A percentile compares a stretch with the other conserved stretches of the same genome.
phyloP scores from a whole-genome alignment of 306 rosid genomes.

The Styphnolobium japonicum region DNA sequence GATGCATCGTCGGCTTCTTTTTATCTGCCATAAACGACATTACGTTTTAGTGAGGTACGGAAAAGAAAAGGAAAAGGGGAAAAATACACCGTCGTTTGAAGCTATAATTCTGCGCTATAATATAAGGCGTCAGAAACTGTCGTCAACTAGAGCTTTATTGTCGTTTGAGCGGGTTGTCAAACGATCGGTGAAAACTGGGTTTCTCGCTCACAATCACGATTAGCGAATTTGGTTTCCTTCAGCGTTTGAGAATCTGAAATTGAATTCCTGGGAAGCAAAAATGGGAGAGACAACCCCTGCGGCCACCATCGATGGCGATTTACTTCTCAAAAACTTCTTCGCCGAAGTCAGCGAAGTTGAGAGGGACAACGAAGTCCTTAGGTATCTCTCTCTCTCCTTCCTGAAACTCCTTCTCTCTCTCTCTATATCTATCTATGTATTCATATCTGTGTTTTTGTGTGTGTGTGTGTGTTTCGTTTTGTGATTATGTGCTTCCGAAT shows the following conservation, averaged over 20 bases:
- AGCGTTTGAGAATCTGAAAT: slow-evolving; percentile 2
- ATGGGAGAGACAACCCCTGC: slow-evolving; percentile 46
- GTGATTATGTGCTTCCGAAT: not conserved
- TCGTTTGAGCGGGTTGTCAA: slow-evolving; percentile 22
- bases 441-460: not conserved
- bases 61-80: too few relatives aligned
- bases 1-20: too few relatives aligned
- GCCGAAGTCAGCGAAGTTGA: slow-evolving; percentile 99
- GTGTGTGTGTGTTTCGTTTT: not conserved
- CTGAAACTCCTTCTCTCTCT: not conserved
- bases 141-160: not conserved
- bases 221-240: slow-evolving; percentile 6
- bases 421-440: not conserved
- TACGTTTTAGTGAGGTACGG: too few relatives aligned
- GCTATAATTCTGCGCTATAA: not conserved
- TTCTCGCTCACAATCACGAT: not conserved
- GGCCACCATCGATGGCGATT: slow-evolving; percentile 52
- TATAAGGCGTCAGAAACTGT: not conserved
- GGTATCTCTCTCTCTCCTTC: slow-evolving; percentile 37
- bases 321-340: slow-evolving; percentile 91
- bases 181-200: slow-evolving; percentile 1
- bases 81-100: not conserved
- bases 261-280: not conserved
- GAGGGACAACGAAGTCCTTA: slow-evolving; percentile 89
- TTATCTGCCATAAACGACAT: too few relatives aligned